Conservation (phyloP, 306 rosid species). For the Parietaria judaica region DNA sequence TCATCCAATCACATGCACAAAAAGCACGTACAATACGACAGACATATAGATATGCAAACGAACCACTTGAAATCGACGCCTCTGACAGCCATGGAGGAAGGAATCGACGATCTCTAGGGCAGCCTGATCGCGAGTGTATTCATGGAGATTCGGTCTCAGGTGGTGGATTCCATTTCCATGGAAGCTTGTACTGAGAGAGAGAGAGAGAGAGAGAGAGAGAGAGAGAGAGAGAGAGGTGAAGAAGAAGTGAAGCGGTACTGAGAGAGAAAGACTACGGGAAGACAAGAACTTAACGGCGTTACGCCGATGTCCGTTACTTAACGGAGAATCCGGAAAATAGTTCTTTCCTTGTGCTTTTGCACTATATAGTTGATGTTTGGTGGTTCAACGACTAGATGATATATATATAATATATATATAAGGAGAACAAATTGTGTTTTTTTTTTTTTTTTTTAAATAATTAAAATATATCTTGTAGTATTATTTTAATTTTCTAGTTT, state of each 20-base stretch:
- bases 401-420: too few species aligned
- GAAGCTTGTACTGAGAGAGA: not conserved
- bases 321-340: not conserved
- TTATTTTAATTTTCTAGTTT: too few species aligned
- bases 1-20: not conserved
- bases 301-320: not conserved
- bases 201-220: not conserved
- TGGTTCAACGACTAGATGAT: too few species aligned
- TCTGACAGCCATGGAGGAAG: slow-evolving; percentile 64
- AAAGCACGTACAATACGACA: not conserved
- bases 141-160: slow-evolving; percentile 5
- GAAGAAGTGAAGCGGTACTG: not conserved
- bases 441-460: too few species aligned
- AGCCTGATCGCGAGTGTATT: slow-evolving; percentile 19
- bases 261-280: not conserved
- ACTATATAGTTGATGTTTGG: too few species aligned
- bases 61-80: slow-evolving; percentile 97
- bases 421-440: too few species aligned
- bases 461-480: too few species aligned
- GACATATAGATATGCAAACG: slow-evolving; percentile 5
- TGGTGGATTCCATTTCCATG: not conserved
- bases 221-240: not conserved
- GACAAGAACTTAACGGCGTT: slow-evolving; percentile 8
- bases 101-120: slow-evolving; percentile 26
- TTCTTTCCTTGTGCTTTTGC: too few species aligned